These are phyloP conservation scores for Ceratocystiopsis brevicomis DNA, from an alignment of 2,329 filamentous ascomycete genomes.

Conservation along the genomic window DNA sequence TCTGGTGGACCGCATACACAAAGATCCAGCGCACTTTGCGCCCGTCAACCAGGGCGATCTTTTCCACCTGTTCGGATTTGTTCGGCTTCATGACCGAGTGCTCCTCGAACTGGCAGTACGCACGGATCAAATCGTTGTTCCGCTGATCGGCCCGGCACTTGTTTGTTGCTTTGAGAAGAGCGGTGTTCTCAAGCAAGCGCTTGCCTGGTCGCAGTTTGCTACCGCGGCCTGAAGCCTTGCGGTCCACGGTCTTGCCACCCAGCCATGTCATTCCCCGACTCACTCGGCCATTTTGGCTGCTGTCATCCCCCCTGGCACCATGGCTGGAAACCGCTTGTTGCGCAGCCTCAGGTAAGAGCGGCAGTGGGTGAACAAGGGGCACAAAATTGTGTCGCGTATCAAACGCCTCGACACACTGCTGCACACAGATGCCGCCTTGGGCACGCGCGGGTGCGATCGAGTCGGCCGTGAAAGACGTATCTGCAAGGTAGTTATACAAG, in stretches of 20 bases:
- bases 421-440: slow-evolving; percentile 48
- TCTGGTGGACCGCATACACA: slow-evolving; percentile 55
- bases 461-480: slow-evolving; percentile 32
- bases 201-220: slow-evolving; percentile 28
- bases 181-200: slow-evolving; percentile 30
- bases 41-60: slow-evolving; percentile 42
- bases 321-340: not conserved
- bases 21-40: slow-evolving; percentile 65
- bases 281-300: slow-evolving; percentile 10
- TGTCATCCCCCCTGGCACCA: not conserved
- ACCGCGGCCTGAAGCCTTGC: slow-evolving; percentile 3
- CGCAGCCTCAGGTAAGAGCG: slow-evolving; percentile 37
- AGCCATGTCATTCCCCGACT: slow-evolving; percentile 24
- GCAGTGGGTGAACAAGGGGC: slow-evolving; percentile 45
- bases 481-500: slow-evolving; percentile 53
- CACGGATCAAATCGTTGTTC: slow-evolving; percentile 40
- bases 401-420: slow-evolving; percentile 50
- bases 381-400: slow-evolving; percentile 40
- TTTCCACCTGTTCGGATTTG: slow-evolving; percentile 36
- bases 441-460: slow-evolving; percentile 33
- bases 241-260: slow-evolving; percentile 11
- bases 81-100: slow-evolving; percentile 28
- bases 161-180: slow-evolving; percentile 33
- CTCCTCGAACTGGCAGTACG: slow-evolving; percentile 54
- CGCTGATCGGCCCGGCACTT: slow-evolving; percentile 18